Percentiles rank a stretch among this genome's conserved stretches.
Evolutionary conservation across 352 stramenopile species (phyloP).

Genomic region (Pythium phragmiticola): DNA sequence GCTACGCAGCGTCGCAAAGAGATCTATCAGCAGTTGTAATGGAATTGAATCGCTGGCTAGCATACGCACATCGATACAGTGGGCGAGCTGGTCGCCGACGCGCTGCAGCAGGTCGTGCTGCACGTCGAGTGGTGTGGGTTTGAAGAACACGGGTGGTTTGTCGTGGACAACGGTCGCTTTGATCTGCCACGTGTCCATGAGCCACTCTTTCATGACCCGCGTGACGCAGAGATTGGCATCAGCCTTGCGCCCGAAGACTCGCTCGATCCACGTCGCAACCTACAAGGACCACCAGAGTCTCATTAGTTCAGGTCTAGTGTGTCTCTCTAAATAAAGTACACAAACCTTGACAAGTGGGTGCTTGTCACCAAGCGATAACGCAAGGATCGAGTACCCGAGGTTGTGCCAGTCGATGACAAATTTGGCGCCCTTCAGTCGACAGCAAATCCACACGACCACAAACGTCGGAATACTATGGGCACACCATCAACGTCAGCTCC

Average conservation of each 20-base stretch:
- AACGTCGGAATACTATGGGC: slow-evolving; percentile 89
- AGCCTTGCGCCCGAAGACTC: slow-evolving; percentile 88
- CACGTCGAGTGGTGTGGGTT: slow-evolving; percentile 70
- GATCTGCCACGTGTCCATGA: slow-evolving; percentile 90
- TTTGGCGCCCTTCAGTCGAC: slow-evolving; percentile 71
- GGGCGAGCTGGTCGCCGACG: slow-evolving; percentile 65
- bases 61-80: slow-evolving; percentile 70
- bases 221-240: slow-evolving; percentile 98
- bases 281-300: slow-evolving; percentile 16
- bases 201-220: slow-evolving; percentile 93
- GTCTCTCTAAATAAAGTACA: not conserved
- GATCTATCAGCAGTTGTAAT: not conserved
- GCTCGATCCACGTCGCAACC: slow-evolving; percentile 83
- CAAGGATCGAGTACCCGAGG: slow-evolving; percentile 97
- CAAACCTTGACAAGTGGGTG: slow-evolving; percentile 75
- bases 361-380: slow-evolving; percentile 52
- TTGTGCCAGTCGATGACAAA: slow-evolving; percentile 99
- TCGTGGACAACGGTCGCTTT: slow-evolving; percentile 92
- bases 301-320: not conserved
- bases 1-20: slow-evolving; percentile 1
- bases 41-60: not conserved
- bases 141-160: slow-evolving; percentile 94
- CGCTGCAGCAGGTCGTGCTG: slow-evolving; percentile 90
- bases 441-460: slow-evolving; percentile 84
- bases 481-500: slow-evolving; percentile 22